These are phyloP conservation scores for Torulaspora globosa DNA, from an alignment of 1,139 yeast genomes.

Conservation along the genomic window DNA sequence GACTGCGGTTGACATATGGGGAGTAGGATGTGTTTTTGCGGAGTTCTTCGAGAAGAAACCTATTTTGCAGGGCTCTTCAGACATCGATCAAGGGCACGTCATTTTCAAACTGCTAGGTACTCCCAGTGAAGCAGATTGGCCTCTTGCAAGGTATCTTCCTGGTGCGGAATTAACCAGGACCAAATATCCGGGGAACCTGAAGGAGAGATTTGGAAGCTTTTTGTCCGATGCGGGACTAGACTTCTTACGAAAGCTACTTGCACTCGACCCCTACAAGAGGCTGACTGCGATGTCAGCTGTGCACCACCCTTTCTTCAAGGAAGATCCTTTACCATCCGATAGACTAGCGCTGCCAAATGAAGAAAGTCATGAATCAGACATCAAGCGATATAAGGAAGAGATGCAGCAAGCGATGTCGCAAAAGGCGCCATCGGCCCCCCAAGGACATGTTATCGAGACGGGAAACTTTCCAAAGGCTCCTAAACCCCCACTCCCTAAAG, in stretches of 20 bases:
- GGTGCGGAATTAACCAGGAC: slow-evolving; percentile 44
- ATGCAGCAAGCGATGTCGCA: slow-evolving; percentile 34
- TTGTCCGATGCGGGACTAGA: slow-evolving; percentile 35
- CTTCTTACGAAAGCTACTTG: slow-evolving; percentile 52
- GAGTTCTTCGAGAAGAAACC: slow-evolving; percentile 82
- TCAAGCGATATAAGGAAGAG: slow-evolving; percentile 54
- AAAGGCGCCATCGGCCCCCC: slow-evolving; percentile 35
- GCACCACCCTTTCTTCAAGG: slow-evolving; percentile 60
- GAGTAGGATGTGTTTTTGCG: slow-evolving; percentile 93
- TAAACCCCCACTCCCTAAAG: slow-evolving; percentile 5
- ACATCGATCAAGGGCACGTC: slow-evolving; percentile 82
- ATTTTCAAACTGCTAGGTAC: slow-evolving; percentile 81
- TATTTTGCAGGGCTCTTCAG: slow-evolving; percentile 79
- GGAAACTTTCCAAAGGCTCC: slow-evolving; percentile 5
- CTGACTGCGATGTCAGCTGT: slow-evolving; percentile 77
- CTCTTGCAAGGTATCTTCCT: slow-evolving; percentile 61
- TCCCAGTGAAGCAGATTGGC: slow-evolving; percentile 64
- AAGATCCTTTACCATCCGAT: slow-evolving; percentile 58
- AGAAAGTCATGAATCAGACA: slow-evolving; percentile 86
- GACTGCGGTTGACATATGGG: slow-evolving; percentile 96
- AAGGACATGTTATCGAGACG: slow-evolving; percentile 31
- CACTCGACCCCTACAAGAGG: slow-evolving; percentile 66
- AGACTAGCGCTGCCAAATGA: slow-evolving; percentile 67
- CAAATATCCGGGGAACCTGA: slow-evolving; percentile 52
- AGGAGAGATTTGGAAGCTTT: slow-evolving; percentile 43